Evolutionary conservation across 2,329 filamentous ascomycete species (phyloP).

Genomic region (Metarhizium brunneum): DNA sequence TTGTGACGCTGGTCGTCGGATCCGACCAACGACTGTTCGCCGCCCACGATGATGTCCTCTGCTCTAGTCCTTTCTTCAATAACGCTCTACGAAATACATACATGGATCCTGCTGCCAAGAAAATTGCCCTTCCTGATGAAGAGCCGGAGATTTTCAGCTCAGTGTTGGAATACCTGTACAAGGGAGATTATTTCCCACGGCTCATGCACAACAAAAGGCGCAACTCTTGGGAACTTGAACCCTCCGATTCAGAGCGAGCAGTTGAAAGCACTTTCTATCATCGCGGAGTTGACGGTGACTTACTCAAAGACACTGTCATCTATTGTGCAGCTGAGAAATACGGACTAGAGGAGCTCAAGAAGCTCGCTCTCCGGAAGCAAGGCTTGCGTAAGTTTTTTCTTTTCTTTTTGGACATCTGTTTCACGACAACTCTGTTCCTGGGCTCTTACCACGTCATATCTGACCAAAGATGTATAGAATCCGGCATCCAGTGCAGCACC

Average conservation of each 20-base stretch:
- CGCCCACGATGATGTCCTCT: slow-evolving; percentile 79
- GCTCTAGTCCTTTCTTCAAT: slow-evolving; percentile 67
- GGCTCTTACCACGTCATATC: not conserved
- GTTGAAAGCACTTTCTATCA: slow-evolving; percentile 62
- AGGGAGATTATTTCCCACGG: slow-evolving; percentile 84
- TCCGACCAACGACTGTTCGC: slow-evolving; percentile 79
- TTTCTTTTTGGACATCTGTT: no score
- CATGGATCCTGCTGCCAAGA: slow-evolving; percentile 40
- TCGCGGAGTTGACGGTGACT: slow-evolving; percentile 51
- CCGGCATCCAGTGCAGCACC: slow-evolving; percentile 73
- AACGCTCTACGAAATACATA: slow-evolving; percentile 25
- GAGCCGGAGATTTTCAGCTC: slow-evolving; percentile 87
- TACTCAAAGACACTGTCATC: slow-evolving; percentile 83
- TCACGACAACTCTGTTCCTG: not conserved
- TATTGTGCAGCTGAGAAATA: slow-evolving; percentile 86
- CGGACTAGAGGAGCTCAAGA: slow-evolving; percentile 74
- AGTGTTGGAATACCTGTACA: slow-evolving; percentile 85
- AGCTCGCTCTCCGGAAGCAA: slow-evolving; percentile 78
- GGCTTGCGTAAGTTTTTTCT: slow-evolving; percentile 54
- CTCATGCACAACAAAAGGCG: slow-evolving; percentile 73
- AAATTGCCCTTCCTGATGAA: slow-evolving; percentile 73
- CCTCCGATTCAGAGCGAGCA: slow-evolving; percentile 35
- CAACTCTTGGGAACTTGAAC: slow-evolving; percentile 76
- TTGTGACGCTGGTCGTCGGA: slow-evolving; percentile 76
- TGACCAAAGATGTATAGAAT: slow-evolving; percentile 35